Evolutionary conservation across 2,329 filamentous ascomycete genomes (phyloP).

Genomic region (Coniochaeta sp.): DNA sequence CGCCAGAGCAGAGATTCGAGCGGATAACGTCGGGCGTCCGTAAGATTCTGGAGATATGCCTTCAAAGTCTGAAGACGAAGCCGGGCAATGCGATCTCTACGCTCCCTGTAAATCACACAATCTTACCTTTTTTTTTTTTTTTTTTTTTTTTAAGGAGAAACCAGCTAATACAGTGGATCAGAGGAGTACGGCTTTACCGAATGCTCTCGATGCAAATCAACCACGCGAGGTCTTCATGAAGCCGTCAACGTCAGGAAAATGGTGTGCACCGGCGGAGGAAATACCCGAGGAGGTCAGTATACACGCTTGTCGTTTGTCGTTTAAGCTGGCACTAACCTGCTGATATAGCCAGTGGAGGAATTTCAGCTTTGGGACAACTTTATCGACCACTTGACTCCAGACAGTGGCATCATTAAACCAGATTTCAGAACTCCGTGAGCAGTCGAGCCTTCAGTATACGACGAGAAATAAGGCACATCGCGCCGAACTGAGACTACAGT

Average conservation of each 20-base stretch:
- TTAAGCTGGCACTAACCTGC: background rate
- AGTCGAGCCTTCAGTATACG: background rate
- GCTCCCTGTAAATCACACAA: background rate
- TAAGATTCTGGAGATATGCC: slow-evolving; percentile 27
- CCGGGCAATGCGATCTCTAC: background rate
- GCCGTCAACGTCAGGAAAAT: background rate
- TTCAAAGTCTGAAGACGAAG: background rate
- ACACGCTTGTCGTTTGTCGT: background rate
- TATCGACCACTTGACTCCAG: background rate
- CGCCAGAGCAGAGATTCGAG: slow-evolving; percentile 30
- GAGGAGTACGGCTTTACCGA: background rate
- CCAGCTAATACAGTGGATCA: background rate
- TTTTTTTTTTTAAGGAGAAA: too few relatives aligned
- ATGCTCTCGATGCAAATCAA: background rate
- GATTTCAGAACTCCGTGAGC: background rate
- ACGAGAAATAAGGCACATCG: background rate
- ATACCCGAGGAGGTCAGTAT: background rate
- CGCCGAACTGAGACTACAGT: background rate
- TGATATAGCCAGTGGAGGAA: background rate
- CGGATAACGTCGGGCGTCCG: slow-evolving; percentile 33
- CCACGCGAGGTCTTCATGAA: background rate
- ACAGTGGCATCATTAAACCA: background rate
- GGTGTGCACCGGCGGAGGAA: background rate
- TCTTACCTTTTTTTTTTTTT: background rate
- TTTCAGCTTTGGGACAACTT: background rate